A percentile compares a stretch with the other conserved stretches of the same genome.
Evolutionary conservation across 441 rosid genomes (phyloP).

Genomic region (Gossypium schwendimanii): DNA sequence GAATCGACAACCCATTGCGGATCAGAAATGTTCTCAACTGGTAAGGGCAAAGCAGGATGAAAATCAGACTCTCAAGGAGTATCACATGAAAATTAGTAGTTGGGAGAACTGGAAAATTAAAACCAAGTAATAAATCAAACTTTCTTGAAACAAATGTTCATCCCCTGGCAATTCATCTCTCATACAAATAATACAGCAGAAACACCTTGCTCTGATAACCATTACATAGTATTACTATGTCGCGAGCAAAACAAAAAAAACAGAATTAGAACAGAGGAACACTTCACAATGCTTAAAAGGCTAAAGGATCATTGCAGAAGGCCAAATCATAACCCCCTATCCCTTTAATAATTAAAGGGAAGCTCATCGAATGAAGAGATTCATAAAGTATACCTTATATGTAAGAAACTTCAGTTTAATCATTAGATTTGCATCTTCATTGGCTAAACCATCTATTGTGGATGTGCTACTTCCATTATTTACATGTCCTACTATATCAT

Average conservation of each 20-base stretch:
- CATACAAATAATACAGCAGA: neutral
- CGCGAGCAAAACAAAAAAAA: neutral
- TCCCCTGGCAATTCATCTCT: neutral
- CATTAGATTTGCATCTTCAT: slow-evolving; percentile 90
- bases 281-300: neutral
- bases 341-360: neutral
- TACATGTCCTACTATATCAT: slow-evolving; percentile 27
- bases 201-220: neutral
- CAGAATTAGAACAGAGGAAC: neutral
- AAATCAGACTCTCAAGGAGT: neutral
- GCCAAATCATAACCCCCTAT: neutral
- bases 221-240: neutral
- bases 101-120: neutral
- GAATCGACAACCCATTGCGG: slow-evolving; percentile 84
- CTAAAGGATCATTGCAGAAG: neutral
- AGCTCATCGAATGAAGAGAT: neutral
- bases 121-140: neutral
- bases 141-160: neutral
- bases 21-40: slow-evolving; percentile 95
- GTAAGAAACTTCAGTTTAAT: slow-evolving; percentile 88
- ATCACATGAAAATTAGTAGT: neutral
- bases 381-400: slow-evolving; percentile 57
- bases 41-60: slow-evolving; percentile 13
- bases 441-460: slow-evolving; percentile 55
- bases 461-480: slow-evolving; percentile 32